These are phyloP conservation scores for Dendrocalamus latiflorus DNA, from an alignment of 202 grass and related monocot genomes.

Conservation along the genomic window DNA sequence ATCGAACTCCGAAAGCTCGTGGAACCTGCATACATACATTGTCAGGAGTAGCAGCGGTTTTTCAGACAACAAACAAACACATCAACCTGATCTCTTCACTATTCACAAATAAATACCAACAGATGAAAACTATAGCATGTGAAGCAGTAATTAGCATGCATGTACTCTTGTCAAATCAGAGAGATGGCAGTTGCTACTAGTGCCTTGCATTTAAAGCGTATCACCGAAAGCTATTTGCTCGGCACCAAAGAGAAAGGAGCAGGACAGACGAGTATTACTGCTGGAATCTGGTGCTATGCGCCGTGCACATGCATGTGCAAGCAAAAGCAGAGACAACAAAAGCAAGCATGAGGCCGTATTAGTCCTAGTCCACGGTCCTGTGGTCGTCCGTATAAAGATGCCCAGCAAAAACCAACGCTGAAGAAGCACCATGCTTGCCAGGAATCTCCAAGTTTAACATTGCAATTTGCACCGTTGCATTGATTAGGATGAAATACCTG, in stretches of 20 bases:
- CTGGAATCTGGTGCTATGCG: constrained; percentile 29
- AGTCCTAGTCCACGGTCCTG: constrained; percentile 11
- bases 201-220: background rate
- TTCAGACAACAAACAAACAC: background rate
- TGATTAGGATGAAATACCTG: no score
- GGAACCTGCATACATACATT: constrained; percentile 49
- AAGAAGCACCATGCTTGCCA: no score
- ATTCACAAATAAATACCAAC: background rate
- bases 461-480: no score
- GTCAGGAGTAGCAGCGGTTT: background rate
- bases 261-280: background rate
- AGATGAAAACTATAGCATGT: background rate
- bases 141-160: background rate
- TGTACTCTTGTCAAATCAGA: constrained; percentile 2
- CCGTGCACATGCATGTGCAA: constrained; percentile 33
- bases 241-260: background rate
- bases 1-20: constrained; percentile 78
- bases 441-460: no score
- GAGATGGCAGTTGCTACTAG: no score
- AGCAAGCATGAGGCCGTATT: background rate
- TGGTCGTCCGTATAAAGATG: no score
- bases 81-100: background rate
- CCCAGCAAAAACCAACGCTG: no score
- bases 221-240: constrained; percentile 19
- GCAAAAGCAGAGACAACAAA: constrained; percentile 34